Evolutionary conservation across 2,329 filamentous ascomycete genomes (phyloP).

Genomic region (Penicillium griseofulvum): DNA sequence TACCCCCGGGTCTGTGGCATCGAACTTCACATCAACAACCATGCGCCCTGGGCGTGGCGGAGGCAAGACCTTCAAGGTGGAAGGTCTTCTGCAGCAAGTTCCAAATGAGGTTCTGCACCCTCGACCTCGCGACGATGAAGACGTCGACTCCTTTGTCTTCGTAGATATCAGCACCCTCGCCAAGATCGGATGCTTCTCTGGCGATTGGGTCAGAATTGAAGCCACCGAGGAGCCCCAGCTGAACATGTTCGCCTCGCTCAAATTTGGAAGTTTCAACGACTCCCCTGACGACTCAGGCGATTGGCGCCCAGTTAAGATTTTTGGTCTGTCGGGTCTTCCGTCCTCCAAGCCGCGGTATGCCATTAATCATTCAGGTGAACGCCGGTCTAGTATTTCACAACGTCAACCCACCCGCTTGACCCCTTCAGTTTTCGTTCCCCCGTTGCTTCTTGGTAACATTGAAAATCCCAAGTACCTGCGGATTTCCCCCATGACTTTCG

Average conservation of each 20-base stretch:
- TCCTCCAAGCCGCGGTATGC: constrained; percentile 56
- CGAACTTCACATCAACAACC: constrained; percentile 81
- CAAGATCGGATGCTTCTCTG: constrained; percentile 93
- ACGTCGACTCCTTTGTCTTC: constrained; percentile 81
- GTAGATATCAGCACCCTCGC: constrained; percentile 83
- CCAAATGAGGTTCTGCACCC: constrained; percentile 79
- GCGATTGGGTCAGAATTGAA: constrained; percentile 91
- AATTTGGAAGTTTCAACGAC: constrained; percentile 53
- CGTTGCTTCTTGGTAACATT: constrained; percentile 82
- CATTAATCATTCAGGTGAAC: constrained; percentile 49
- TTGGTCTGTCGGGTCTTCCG: constrained; percentile 70
- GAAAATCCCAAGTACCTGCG: constrained; percentile 75
- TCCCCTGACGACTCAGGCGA: constrained; percentile 60
- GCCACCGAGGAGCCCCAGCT: constrained; percentile 65
- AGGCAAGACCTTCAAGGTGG: constrained; percentile 79
- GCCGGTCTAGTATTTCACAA: constrained; percentile 56
- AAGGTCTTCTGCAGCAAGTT: constrained; percentile 70
- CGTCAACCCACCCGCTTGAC: constrained; percentile 47
- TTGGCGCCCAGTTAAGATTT: constrained; percentile 86
- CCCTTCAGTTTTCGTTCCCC: constrained; percentile 74
- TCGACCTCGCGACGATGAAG: constrained; percentile 78
- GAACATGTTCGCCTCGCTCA: constrained; percentile 60
- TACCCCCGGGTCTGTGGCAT: constrained; percentile 86
- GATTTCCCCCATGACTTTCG: constrained; percentile 59
- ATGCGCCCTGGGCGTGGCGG: constrained; percentile 68